Conservation (phyloP, 2,329 filamentous ascomycete species). For the Capronia americana region DNA sequence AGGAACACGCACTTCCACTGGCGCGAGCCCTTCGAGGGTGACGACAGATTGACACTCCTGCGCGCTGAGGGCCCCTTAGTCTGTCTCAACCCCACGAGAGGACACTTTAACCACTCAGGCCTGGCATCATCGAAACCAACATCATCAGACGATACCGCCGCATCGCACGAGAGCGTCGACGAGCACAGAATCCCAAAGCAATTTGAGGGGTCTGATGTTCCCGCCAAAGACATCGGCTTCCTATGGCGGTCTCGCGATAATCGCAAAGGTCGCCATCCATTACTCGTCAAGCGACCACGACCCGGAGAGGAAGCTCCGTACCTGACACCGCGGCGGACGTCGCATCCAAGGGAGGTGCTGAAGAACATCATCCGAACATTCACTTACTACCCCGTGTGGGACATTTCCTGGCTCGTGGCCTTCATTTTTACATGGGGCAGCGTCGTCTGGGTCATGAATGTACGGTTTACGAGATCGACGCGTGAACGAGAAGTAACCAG, state of each 20-base stretch:
- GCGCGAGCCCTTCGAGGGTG: conserved; percentile 32
- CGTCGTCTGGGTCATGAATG: conserved; percentile 61
- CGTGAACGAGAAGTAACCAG: background rate
- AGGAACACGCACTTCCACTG: conserved; percentile 30
- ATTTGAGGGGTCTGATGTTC: conserved; percentile 35
- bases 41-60: conserved; percentile 22
- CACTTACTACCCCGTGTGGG: conserved; percentile 61
- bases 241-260: conserved; percentile 56
- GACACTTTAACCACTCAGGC: conserved; percentile 42
- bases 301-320: conserved; percentile 39
- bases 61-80: conserved; percentile 49
- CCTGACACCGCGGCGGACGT: conserved; percentile 46
- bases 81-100: conserved; percentile 59
- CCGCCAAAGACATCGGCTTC: conserved; percentile 41
- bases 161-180: conserved; percentile 18
- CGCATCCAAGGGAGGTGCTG: conserved; percentile 42
- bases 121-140: conserved; percentile 15
- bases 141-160: conserved; percentile 14
- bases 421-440: conserved; percentile 62
- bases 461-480: background rate
- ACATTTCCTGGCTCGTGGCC: conserved; percentile 63
- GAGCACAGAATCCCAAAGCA: conserved; percentile 2
- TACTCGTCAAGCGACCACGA: conserved; percentile 47
- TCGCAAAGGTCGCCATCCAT: conserved; percentile 55
- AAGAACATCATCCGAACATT: conserved; percentile 56